These are phyloP conservation scores for Penicillium nucicola DNA, from an alignment of 495 filamentous ascomycete genomes.

Conservation along the genomic window DNA sequence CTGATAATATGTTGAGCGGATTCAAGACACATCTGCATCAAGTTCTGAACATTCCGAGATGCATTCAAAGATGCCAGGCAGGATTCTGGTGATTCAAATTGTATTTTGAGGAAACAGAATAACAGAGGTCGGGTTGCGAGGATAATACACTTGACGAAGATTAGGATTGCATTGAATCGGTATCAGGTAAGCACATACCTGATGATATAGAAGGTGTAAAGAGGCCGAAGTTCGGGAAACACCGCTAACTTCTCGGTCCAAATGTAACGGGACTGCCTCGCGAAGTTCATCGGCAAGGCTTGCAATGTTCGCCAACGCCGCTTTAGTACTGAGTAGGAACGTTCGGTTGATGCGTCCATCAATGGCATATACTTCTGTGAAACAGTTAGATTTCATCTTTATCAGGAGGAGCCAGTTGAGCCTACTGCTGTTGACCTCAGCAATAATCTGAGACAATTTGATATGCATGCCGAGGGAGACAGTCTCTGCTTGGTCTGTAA, in stretches of 20 bases:
- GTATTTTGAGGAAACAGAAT: conserved; percentile 36
- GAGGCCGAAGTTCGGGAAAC: conserved; percentile 40
- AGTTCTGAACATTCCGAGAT: conserved; percentile 27
- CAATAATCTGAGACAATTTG: conserved; percentile 38
- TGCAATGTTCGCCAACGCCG: conserved; percentile 36
- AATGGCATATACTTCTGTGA: conserved; percentile 41
- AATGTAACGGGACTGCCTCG: conserved; percentile 29
- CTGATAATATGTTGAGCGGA: conserved; percentile 40
- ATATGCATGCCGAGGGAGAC: conserved; percentile 40
- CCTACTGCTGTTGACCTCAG: conserved; percentile 39
- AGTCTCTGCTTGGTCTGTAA: conserved; percentile 28
- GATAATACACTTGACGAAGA: conserved; percentile 31
- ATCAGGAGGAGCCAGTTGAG: background rate
- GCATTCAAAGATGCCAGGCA: conserved; percentile 25
- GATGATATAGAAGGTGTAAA: conserved; percentile 44
- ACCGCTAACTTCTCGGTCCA: conserved; percentile 33
- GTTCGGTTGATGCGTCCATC: conserved; percentile 40
- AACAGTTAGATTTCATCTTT: background rate
- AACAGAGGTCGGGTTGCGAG: conserved; percentile 40
- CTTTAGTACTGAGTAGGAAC: conserved; percentile 39
- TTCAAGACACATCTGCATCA: conserved; percentile 41
- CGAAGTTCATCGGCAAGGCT: conserved; percentile 35
- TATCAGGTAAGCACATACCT: conserved; percentile 13
- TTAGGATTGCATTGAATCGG: background rate
- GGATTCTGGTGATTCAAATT: conserved; percentile 26